Percentiles rank a stretch among this genome's conserved stretches.
Evolutionary conservation across 805 yeast species (phyloP).

Genomic region (Yarrowia osloensis): DNA sequence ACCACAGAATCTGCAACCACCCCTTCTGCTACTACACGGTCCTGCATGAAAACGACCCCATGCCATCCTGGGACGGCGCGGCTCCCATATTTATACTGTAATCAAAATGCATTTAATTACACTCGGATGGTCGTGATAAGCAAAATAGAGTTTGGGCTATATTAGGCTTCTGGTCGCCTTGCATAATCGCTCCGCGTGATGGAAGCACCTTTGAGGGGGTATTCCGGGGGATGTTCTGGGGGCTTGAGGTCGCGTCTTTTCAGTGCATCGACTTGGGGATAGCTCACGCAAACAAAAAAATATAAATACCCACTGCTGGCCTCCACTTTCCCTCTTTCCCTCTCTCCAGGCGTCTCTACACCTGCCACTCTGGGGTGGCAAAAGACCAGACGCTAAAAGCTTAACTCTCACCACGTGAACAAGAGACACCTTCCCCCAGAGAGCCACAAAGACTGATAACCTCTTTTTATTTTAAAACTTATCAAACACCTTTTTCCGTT

Average conservation of each 20-base stretch:
- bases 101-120: constrained; percentile 16
- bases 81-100: not conserved
- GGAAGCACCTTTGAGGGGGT: constrained; percentile 26
- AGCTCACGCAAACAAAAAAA: too few relatives aligned
- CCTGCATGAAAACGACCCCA: not conserved
- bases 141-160: not conserved
- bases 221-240: too few relatives aligned
- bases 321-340: not conserved
- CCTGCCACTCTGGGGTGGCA: constrained; percentile 30
- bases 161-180: constrained; percentile 23
- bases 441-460: constrained; percentile 26
- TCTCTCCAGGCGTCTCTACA: not conserved
- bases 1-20: not conserved
- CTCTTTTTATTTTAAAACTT: not conserved
- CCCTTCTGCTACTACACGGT: not conserved
- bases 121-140: constrained; percentile 17
- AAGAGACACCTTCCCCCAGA: not conserved
- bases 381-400: constrained; percentile 26
- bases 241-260: too few relatives aligned
- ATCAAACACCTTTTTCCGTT: not conserved
- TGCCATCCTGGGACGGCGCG: too few relatives aligned
- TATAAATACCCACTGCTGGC: not conserved
- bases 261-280: too few relatives aligned
- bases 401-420: constrained; percentile 30
- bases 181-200: constrained; percentile 31